Conservation (phyloP, 1,284 basidiomycete species). For the Ustilago tritici region DNA sequence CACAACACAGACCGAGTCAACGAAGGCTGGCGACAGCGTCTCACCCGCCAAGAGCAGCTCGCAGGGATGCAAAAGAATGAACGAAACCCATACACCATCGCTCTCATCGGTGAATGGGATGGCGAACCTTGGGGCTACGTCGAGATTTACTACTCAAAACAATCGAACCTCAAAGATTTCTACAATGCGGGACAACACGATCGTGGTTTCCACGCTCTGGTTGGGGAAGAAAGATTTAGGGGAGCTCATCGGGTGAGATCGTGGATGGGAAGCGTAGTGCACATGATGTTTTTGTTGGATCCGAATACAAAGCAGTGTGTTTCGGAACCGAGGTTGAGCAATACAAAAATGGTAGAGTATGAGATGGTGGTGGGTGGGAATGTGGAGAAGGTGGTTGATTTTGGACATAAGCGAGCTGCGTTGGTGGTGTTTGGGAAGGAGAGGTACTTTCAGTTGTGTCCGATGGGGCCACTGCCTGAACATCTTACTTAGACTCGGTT, state of each 20-base stretch:
- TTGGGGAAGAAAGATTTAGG: constrained; percentile 63
- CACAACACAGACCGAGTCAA: constrained; percentile 64
- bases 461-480: constrained; percentile 51
- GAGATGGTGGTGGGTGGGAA: constrained; percentile 64
- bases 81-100: constrained; percentile 35
- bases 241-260: constrained; percentile 63
- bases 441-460: constrained; percentile 65
- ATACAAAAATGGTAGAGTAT: constrained; percentile 67
- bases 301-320: constrained; percentile 55
- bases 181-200: constrained; percentile 54
- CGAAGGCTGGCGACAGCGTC: constrained; percentile 63
- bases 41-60: constrained; percentile 53
- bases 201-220: constrained; percentile 65
- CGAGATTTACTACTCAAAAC: constrained; percentile 63
- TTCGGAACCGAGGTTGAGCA: constrained; percentile 62
- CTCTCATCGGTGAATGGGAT: constrained; percentile 65
- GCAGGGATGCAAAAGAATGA: constrained; percentile 50
- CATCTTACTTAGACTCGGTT: constrained; percentile 21
- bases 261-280: constrained; percentile 67
- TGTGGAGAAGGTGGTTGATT: constrained; percentile 64
- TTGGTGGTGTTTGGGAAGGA: constrained; percentile 60
- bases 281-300: constrained; percentile 64
- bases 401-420: constrained; percentile 66
- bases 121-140: constrained; percentile 67
- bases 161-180: constrained; percentile 51